phyloP scores from a whole-genome alignment of 2,329 filamentous ascomycete species.

The Colletotrichum shisoi region DNA sequence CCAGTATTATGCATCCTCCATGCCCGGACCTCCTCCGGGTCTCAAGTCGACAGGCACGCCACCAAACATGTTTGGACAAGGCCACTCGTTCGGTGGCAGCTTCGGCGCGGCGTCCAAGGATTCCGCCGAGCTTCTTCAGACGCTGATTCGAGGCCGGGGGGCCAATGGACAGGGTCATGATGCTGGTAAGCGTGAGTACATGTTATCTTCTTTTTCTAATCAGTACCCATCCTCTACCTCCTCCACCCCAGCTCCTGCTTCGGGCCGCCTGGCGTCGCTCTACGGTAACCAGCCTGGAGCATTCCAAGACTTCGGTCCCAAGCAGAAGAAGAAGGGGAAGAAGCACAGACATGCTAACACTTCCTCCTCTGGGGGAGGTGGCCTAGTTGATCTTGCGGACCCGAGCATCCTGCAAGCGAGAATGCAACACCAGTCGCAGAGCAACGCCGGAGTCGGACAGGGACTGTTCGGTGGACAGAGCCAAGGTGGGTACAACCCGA shows the following conservation, averaged over 20 bases:
- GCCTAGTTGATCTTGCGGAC: constrained; percentile 99
- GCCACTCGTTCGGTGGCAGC: constrained; percentile 79
- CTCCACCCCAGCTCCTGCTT: constrained; percentile 86
- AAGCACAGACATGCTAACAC: constrained; percentile 99
- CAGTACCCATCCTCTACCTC: constrained; percentile 83
- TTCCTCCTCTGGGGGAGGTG: constrained; percentile 99
- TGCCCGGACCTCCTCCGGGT: constrained; percentile 92
- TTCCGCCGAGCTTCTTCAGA: constrained; percentile 77
- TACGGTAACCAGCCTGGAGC: constrained; percentile 85
- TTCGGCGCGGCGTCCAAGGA: constrained; percentile 78
- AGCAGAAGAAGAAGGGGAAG: constrained; percentile 99
- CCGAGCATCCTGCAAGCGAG: constrained; percentile 98
- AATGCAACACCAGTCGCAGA: constrained; percentile 87
- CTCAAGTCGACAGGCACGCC: constrained; percentile 95
- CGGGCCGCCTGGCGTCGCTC: constrained; percentile 89
- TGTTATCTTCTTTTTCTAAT: constrained; percentile 90
- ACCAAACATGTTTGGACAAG: constrained; percentile 92
- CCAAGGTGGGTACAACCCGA: constrained; percentile 94
- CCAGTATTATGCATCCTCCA: constrained; percentile 82
- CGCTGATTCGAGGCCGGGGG: constrained; percentile 76
- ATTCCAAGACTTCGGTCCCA: constrained; percentile 90
- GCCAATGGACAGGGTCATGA: constrained; percentile 78
- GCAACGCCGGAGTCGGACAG: constrained; percentile 84
- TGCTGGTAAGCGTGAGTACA: constrained; percentile 97
- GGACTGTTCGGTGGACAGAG: constrained; percentile 86